Conservation (phyloP, 768 basidiomycete species). For the Mrakia blollopis region DNA sequence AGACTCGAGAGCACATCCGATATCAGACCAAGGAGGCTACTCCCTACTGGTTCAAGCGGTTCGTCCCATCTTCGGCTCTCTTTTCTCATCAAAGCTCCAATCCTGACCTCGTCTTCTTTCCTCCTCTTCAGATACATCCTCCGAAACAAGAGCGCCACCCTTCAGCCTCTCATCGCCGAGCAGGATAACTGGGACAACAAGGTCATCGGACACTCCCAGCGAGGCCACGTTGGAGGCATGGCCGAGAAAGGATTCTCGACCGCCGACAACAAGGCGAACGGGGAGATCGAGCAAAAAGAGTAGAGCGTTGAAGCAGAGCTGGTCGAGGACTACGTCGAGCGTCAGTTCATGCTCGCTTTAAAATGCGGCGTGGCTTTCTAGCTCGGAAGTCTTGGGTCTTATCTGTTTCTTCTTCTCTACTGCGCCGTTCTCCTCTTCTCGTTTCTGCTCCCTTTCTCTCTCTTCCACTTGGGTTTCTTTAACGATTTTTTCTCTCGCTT, state of each 20-base stretch:
- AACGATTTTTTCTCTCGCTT: too few species aligned
- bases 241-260: background rate
- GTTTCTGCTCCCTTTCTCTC: too few species aligned
- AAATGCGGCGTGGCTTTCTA: too few species aligned
- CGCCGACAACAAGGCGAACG: too few species aligned
- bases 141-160: constrained; percentile 17
- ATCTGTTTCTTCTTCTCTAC: too few species aligned
- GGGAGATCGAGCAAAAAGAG: too few species aligned
- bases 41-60: constrained; percentile 35
- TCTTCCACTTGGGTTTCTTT: too few species aligned
- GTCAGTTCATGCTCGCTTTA: too few species aligned
- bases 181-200: constrained; percentile 15
- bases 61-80: background rate
- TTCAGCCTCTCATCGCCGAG: constrained; percentile 12
- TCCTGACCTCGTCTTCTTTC: background rate
- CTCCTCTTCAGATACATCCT: background rate
- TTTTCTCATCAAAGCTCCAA: background rate
- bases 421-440: too few species aligned
- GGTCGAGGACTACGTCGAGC: too few species aligned
- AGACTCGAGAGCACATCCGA: constrained; percentile 35
- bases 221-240: background rate
- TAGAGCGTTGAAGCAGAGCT: too few species aligned
- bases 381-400: too few species aligned
- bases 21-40: constrained; percentile 35
- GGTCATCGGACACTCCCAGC: background rate